Evolutionary conservation across 2,329 filamentous ascomycete genomes (phyloP), one percentile per base, ranked within the genome.

Genomic region (Fonsecaea multimorphosa): DNA sequence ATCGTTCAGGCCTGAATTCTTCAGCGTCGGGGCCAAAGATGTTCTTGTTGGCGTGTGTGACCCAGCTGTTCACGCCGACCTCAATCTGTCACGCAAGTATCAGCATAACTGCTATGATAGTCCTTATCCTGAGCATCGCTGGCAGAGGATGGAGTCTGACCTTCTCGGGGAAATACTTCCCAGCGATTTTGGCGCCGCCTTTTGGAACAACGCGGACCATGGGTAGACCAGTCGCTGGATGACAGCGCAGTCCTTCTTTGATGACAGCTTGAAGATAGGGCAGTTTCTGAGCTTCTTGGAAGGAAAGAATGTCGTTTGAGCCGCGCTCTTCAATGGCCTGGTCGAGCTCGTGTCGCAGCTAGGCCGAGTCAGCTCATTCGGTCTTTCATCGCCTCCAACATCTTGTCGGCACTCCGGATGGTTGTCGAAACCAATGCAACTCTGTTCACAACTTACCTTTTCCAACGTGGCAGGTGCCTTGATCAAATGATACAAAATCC

Each of bases 221-320:
- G 0, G 89, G 87, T 2, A 93, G 79, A 0, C 90, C 91, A 0
- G 89, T 84, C 0, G 91, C 89, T 0, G 91, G 91, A 74, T 93
- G 89, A 70, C 92, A 74, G 12, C 91, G 86, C 79, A 93, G 91
- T 2, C 88, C 86, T 76, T 95, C 91, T 73, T 93, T 91, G 72
- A 94, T 84, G 60, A 87, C 88, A 2, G 91, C 91, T 72, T 93
- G 89, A 6, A 95, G 85, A 74, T 93, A 94, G 0, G 86, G 86
- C 2, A 94, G 82, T 61, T 85, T 85, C 75, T 54, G 83, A 31
- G 83, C 83, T 76, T 93, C 89, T 29, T 85, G 75, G 85, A 89
- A 93, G 0, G 87, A 57, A 12, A 71, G 38, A 8, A 63, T 65
- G 14, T 59, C 55, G 16, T 36, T 40, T 12, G 61, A 87, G 0